These are phyloP conservation scores for Podaxis carcinomalis DNA, from an alignment of 768 basidiomycete species.

Conservation along the genomic window DNA sequence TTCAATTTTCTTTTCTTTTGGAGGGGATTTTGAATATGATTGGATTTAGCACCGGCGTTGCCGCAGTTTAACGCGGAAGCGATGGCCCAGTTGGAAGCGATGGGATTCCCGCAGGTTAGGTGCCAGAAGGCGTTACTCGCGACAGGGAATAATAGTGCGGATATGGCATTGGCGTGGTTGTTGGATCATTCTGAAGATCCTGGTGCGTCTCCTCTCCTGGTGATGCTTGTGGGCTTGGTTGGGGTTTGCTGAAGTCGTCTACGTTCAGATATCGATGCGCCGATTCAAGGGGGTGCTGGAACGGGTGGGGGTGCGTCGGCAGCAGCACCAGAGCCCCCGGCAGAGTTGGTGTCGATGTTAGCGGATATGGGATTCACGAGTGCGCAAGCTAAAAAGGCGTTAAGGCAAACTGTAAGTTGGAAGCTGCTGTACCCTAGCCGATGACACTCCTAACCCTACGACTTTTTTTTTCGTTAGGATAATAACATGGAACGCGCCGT, in stretches of 20 bases:
- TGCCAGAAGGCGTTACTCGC: conserved; percentile 90
- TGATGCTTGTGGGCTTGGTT: background rate
- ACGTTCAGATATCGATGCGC: conserved; percentile 79
- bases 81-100: conserved; percentile 71
- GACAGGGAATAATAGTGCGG: conserved; percentile 71
- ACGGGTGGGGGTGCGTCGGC: background rate
- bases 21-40: background rate
- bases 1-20: background rate
- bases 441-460: background rate
- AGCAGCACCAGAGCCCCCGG: conserved; percentile 46
- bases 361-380: conserved; percentile 90
- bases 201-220: conserved; percentile 38
- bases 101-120: conserved; percentile 87
- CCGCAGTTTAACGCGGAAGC: conserved; percentile 74
- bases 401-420: conserved; percentile 73
- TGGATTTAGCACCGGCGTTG: conserved; percentile 24
- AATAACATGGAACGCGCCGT: conserved; percentile 82
- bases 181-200: conserved; percentile 94
- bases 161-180: conserved; percentile 93
- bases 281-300: conserved; percentile 38
- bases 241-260: background rate
- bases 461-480: conserved; percentile 33
- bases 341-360: conserved; percentile 70
- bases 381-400: conserved; percentile 81
- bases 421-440: background rate